Percentiles rank a stretch among this genome's conserved stretches.
Evolutionary conservation across 1,284 basidiomycete genomes (phyloP).

Genomic region (Marasmius tenuissimus): DNA sequence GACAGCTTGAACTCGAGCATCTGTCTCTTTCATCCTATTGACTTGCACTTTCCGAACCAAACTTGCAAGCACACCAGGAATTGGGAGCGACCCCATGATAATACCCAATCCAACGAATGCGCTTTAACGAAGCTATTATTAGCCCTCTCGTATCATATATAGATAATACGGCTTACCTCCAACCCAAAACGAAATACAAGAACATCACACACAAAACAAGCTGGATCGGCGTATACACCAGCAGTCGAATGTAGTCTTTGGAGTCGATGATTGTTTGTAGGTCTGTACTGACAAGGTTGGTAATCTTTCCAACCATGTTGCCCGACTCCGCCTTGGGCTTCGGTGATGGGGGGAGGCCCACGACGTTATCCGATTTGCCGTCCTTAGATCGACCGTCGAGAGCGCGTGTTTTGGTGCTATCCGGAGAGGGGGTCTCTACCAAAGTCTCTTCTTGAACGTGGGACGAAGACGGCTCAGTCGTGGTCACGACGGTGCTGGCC

Average conservation of each 20-base stretch:
- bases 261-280: conserved; percentile 22
- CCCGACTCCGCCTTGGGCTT: neutral
- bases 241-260: conserved; percentile 22
- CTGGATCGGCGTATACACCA: conserved; percentile 29
- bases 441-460: neutral
- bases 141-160: neutral
- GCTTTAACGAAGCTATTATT: conserved; percentile 20
- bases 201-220: conserved; percentile 32
- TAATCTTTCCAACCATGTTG: conserved; percentile 46
- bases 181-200: neutral
- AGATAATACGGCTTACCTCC: neutral
- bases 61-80: conserved; percentile 36
- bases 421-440: neutral
- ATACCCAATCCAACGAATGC: conserved; percentile 52
- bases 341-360: neutral
- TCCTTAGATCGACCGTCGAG: neutral
- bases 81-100: conserved; percentile 48
- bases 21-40: conserved; percentile 21
- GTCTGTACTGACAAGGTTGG: conserved; percentile 36
- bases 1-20: conserved; percentile 21
- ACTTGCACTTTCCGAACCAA: conserved; percentile 19
- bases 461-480: neutral
- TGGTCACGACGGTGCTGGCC: neutral
- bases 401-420: neutral
- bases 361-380: neutral